Percentiles rank a stretch among this genome's conserved stretches.
phyloP scores from a whole-genome alignment of 306 rosid species.

The Canavalia ensiformis region DNA sequence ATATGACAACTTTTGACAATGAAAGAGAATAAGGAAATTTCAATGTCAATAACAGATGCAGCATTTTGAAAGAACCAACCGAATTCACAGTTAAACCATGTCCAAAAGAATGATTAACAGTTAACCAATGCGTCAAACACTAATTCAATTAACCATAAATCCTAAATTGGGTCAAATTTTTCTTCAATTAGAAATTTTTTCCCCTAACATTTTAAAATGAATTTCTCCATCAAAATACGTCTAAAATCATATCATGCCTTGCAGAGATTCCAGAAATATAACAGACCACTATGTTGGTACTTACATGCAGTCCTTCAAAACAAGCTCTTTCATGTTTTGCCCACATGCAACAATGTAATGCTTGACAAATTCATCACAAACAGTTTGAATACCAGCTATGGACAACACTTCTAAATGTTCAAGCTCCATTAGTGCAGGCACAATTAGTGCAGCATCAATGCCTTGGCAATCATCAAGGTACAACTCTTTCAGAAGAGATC shows the following conservation, averaged over 20 bases:
- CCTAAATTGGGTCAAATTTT: neutral
- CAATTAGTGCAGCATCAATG: slow-evolving; percentile 60
- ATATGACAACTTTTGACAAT: slow-evolving; percentile 25
- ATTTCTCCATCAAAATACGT: slow-evolving; percentile 13
- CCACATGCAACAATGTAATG: slow-evolving; percentile 66
- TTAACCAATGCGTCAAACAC: neutral
- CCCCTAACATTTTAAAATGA: neutral
- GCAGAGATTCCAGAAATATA: slow-evolving; percentile 35
- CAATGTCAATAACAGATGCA: neutral
- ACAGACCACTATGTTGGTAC: slow-evolving; percentile 46
- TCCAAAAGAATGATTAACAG: slow-evolving; percentile 25
- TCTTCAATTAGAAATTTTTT: slow-evolving; percentile 3
- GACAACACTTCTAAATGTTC: slow-evolving; percentile 82
- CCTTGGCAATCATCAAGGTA: slow-evolving; percentile 81
- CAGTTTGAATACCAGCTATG: slow-evolving; percentile 70
- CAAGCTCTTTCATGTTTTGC: slow-evolving; percentile 77
- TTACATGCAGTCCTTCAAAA: slow-evolving; percentile 76
- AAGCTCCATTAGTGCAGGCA: slow-evolving; percentile 72
- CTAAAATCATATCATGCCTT: slow-evolving; percentile 21
- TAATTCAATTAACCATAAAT: slow-evolving; percentile 1
- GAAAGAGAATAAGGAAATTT: slow-evolving; percentile 30
- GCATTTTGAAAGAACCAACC: neutral
- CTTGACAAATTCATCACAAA: slow-evolving; percentile 69
- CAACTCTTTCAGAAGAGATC: slow-evolving; percentile 72
- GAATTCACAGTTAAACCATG: neutral